Conservation (phyloP, 176 grass and related monocot species). For the Musa beccarii region DNA sequence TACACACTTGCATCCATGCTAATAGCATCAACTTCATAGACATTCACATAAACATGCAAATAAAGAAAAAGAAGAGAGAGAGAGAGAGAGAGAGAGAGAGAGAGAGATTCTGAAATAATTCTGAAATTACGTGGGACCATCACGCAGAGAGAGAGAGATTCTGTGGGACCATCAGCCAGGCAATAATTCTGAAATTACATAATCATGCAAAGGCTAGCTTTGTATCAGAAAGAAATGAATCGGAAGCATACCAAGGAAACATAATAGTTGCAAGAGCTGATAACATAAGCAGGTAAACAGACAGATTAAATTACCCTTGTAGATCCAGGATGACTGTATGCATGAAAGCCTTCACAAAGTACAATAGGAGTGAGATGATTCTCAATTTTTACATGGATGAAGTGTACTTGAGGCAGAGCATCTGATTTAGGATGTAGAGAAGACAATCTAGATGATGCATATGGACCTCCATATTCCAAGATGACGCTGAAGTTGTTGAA, state of each 20-base stretch:
- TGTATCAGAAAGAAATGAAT: not conserved
- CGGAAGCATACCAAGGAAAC: no score
- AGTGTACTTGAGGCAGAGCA: conserved; percentile 57
- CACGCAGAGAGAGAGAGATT: no score
- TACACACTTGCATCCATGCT: no score
- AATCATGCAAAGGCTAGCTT: not conserved
- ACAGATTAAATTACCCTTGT: conserved; percentile 31
- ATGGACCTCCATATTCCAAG: conserved; percentile 67
- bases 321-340: conserved; percentile 31
- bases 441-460: conserved; percentile 52
- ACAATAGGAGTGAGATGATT: conserved; percentile 26
- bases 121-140: no score
- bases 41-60: no score
- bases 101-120: no score
- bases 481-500: conserved; percentile 50
- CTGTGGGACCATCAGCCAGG: no score
- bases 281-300: not conserved
- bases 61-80: not conserved
- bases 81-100: not conserved
- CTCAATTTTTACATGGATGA: conserved; percentile 50
- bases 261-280: not conserved
- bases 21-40: no score
- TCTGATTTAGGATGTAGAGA: conserved; percentile 46
- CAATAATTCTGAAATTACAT: no score
- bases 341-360: conserved; percentile 37